Base-by-base conservation (phyloP, 805 yeast species). In the Schwanniomyces occidentalis region DNA sequence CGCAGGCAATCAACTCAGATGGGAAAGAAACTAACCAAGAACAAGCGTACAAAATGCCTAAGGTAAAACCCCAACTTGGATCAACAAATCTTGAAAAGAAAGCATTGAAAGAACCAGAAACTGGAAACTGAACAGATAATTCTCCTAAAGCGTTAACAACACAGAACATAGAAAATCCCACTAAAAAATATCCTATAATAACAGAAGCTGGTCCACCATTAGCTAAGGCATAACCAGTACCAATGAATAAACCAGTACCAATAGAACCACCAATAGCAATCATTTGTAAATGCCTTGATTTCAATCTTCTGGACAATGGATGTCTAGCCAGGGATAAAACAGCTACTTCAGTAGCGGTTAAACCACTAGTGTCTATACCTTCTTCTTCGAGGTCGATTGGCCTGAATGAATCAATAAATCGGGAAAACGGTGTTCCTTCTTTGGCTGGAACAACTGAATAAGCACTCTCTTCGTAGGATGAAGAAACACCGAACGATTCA, bases 131-230 rank as follows among this genome's bases (percentile, higher is more conserved):
- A 36, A 76, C 77, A 44, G 81, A 86, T 40, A 75, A 64, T 51
- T 82, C 88, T 40, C 86, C 85, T 45, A 78, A 71, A n/a, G 80
- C 75, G 38, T 73, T 75, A 46, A 80, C 75, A 35, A 79, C 78
- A 41, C 74, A 68, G 55, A 73, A 77, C 14, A 82, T 71, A 71
- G 78, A 73, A 8, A 71, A 51, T 16, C 82, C 82, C 40, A 79
- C 74, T 36, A 81, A 51, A 3, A 71, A 63, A 57, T 77, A 79
- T 6, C 82, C 84, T 24, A 80, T 68, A 8, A 80, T 63, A 23
- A 42, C 69, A 13, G 69, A 58, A 3, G 71, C 73, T 4, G 73
- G 73, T 5, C 73, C 73, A 21, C 72, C 73, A 13, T 56, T 56
- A 10, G 49, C 41, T 43, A 67, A 53, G 2, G 68, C 64, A 14